These are phyloP conservation scores for Coemansia interrupta DNA, from an alignment of 192 early-diverging fungal genomes.

Conservation along the genomic window DNA sequence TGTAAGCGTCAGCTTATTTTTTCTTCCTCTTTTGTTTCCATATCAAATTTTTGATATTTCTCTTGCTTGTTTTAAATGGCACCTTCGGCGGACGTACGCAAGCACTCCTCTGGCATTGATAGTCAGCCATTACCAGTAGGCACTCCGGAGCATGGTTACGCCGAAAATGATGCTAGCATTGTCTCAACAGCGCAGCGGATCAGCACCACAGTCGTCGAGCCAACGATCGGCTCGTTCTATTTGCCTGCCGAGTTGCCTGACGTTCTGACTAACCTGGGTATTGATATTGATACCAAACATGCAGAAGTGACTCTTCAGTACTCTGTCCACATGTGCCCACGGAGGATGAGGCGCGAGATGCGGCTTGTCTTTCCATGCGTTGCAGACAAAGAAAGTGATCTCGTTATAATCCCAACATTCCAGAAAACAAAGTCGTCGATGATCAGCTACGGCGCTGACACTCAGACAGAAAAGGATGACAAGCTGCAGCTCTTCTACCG, in stretches of 20 bases:
- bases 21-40: background rate
- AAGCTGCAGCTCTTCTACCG: slow-evolving; percentile 78
- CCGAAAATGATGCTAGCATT: background rate
- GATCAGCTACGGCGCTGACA: slow-evolving; percentile 64
- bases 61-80: slow-evolving; percentile 12
- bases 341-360: slow-evolving; percentile 64
- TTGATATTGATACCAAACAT: slow-evolving; percentile 14
- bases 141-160: background rate
- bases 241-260: slow-evolving; percentile 19
- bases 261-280: slow-evolving; percentile 17
- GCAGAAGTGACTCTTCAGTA: slow-evolving; percentile 26
- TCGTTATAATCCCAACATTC: slow-evolving; percentile 79
- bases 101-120: background rate
- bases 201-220: slow-evolving; percentile 14
- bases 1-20: no score
- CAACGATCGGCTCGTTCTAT: slow-evolving; percentile 22
- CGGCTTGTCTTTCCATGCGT: slow-evolving; percentile 67
- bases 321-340: slow-evolving; percentile 48
- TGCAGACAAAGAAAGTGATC: slow-evolving; percentile 35
- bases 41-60: background rate
- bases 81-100: slow-evolving; percentile 1
- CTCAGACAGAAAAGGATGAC: slow-evolving; percentile 77
- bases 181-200: background rate
- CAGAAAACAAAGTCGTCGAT: slow-evolving; percentile 73
- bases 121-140: background rate